These are phyloP conservation scores for Amphirosellinia nigrospora DNA, from an alignment of 495 filamentous ascomycete genomes.

Conservation along the genomic window DNA sequence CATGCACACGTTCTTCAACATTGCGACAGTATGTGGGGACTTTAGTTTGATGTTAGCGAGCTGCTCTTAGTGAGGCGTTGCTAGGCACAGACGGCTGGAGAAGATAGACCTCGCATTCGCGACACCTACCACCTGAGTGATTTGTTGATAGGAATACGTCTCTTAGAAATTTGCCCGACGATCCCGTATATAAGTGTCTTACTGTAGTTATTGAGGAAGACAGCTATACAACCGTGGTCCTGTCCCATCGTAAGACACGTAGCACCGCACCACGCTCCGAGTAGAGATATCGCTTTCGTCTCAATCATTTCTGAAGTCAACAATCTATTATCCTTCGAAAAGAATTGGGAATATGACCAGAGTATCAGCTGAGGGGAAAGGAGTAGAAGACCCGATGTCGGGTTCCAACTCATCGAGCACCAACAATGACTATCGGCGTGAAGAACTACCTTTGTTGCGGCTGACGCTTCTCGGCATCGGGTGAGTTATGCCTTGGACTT, in stretches of 20 bases:
- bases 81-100: not conserved
- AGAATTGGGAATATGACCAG: not conserved
- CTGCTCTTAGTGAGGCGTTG: not conserved
- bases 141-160: not conserved
- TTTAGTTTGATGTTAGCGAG: not conserved
- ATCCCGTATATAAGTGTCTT: constrained; percentile 14
- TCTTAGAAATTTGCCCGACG: not conserved
- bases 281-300: not conserved
- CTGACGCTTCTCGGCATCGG: constrained; percentile 32
- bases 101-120: constrained; percentile 12
- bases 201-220: not conserved
- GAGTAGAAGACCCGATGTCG: not conserved
- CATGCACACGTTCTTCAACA: not conserved
- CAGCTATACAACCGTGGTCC: not conserved
- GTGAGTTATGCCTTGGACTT: constrained; percentile 24
- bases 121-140: not conserved
- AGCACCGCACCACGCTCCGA: not conserved
- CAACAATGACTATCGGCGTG: constrained; percentile 10
- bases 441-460: constrained; percentile 30
- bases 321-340: not conserved
- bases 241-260: not conserved
- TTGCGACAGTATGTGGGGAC: not conserved
- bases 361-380: not conserved
- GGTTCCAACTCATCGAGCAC: constrained; percentile 28
- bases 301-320: not conserved